A percentile compares a stretch with the other conserved stretches of the same genome.
Conservation (phyloP, 805 yeast species). For the Priceomyces carsonii region DNA sequence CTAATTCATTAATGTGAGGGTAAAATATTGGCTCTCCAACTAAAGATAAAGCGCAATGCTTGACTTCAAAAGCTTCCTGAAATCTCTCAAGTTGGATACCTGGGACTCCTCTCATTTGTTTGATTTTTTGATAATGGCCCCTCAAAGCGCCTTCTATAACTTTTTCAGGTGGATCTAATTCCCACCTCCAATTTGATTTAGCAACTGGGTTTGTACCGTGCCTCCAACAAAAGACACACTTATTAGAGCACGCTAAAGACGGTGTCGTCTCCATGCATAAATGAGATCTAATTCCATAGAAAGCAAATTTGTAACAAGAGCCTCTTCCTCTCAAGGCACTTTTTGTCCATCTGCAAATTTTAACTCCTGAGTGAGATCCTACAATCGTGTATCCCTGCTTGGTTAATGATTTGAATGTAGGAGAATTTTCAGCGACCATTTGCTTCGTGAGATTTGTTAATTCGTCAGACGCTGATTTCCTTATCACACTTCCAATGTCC, state of each 20-base stretch:
- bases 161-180: constrained; percentile 83
- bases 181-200: constrained; percentile 92
- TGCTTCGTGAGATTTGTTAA: constrained; percentile 45
- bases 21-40: constrained; percentile 96
- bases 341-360: constrained; percentile 95
- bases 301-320: constrained; percentile 89
- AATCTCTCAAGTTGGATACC: constrained; percentile 89
- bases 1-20: constrained; percentile 85
- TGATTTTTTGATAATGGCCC: constrained; percentile 89
- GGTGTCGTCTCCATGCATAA: constrained; percentile 97
- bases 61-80: constrained; percentile 85
- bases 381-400: constrained; percentile 93
- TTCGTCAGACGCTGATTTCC: constrained; percentile 28
- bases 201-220: constrained; percentile 98
- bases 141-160: constrained; percentile 81
- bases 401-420: constrained; percentile 83
- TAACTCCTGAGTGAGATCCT: constrained; percentile 94
- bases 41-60: constrained; percentile 87
- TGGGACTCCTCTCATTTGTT: constrained; percentile 94
- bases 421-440: constrained; percentile 89
- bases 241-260: constrained; percentile 87
- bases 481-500: constrained; percentile 73
- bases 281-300: constrained; percentile 88
- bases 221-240: constrained; percentile 97
- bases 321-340: constrained; percentile 93